Conservation (phyloP, 352 stramenopile species). For the Globisporangium parvum region DNA sequence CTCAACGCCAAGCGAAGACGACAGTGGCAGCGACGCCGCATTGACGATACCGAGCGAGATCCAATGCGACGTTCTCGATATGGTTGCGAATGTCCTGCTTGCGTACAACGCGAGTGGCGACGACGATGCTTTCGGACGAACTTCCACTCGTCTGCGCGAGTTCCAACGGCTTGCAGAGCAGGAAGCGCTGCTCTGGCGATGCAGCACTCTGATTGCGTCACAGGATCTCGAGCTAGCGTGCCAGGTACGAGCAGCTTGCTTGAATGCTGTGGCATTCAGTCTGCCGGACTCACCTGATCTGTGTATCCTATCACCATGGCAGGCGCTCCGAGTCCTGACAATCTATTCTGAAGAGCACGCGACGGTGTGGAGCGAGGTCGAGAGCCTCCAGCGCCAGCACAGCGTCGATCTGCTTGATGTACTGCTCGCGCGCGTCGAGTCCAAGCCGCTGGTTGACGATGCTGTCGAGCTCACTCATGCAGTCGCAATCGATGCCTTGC, state of each 20-base stretch:
- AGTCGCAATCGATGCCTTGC: not conserved
- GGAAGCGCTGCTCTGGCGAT: not conserved
- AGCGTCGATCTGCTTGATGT: conserved; percentile 1
- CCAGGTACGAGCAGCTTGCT: conserved; percentile 1
- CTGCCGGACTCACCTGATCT: too few species aligned
- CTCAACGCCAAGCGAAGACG: not conserved
- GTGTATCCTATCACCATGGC: too few species aligned
- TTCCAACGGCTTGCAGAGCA: not conserved
- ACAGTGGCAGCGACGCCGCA: too few species aligned
- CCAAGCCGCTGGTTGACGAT: not conserved
- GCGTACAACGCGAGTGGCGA: not conserved
- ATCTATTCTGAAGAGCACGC: not conserved
- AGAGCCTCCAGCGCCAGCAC: not conserved
- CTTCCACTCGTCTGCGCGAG: not conserved
- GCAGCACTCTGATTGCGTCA: not conserved
- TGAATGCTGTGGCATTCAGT: too few species aligned
- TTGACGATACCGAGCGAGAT: not conserved
- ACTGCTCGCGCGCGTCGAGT: not conserved
- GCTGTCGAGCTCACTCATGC: not conserved
- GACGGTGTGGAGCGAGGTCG: not conserved
- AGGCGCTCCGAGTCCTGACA: not conserved
- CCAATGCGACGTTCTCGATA: not conserved
- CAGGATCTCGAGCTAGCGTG: not conserved
- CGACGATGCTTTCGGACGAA: too few species aligned
- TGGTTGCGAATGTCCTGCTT: conserved; percentile 2